These are phyloP conservation scores for Thermoascus crustaceus DNA, from an alignment of 2,329 filamentous ascomycete species.

Conservation along the genomic window DNA sequence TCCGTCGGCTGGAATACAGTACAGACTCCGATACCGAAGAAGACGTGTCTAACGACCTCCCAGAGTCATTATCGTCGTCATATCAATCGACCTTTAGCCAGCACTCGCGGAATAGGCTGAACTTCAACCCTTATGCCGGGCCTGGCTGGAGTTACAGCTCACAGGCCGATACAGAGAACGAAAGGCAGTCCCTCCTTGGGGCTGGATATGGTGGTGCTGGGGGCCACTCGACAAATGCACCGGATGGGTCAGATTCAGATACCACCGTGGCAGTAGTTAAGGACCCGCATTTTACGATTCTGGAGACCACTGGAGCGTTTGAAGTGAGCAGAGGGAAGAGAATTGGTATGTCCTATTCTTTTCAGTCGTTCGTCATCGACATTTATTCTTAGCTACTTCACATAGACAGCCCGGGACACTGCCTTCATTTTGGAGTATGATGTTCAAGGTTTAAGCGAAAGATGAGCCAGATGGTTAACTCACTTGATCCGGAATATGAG, in stretches of 20 bases:
- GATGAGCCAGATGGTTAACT: no score
- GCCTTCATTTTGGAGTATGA: not conserved
- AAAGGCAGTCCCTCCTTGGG: constrained; percentile 16
- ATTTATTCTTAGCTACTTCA: not conserved
- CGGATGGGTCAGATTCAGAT: constrained; percentile 6
- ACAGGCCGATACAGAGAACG: constrained; percentile 21
- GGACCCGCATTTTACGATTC: constrained; percentile 11
- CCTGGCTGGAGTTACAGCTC: constrained; percentile 28
- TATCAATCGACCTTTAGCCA: constrained; percentile 26
- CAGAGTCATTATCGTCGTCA: constrained; percentile 24
- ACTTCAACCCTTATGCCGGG: constrained; percentile 36
- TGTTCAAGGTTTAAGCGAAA: not conserved
- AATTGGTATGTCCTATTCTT: constrained; percentile 35
- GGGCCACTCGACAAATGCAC: constrained; percentile 9
- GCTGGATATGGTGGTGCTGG: constrained; percentile 15
- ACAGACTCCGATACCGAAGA: constrained; percentile 19
- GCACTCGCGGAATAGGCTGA: constrained; percentile 24
- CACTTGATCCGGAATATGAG: not conserved
- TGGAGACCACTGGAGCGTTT: constrained; percentile 37
- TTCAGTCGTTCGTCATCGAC: not conserved
- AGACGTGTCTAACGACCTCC: constrained; percentile 20
- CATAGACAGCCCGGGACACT: not conserved
- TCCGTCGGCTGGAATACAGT: constrained; percentile 16
- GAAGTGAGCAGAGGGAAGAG: constrained; percentile 48
- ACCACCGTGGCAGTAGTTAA: constrained; percentile 10